Percentiles rank a stretch among this genome's conserved stretches.
These are phyloP conservation scores for Pilasporangium apinafurcum DNA, from an alignment of 352 stramenopile genomes.

Conservation along the genomic window DNA sequence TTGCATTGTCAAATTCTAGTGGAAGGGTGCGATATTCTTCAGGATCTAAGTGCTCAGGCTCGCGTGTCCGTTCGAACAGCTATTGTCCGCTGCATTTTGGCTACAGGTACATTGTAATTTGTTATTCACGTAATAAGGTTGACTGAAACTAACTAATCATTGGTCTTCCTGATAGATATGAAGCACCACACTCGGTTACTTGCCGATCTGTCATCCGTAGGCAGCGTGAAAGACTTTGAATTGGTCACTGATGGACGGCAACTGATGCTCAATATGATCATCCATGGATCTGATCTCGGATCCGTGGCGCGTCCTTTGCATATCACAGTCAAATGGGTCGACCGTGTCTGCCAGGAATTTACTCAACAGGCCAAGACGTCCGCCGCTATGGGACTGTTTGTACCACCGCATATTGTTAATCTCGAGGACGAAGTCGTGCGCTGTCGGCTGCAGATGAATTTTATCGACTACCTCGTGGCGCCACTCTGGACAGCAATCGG, in stretches of 20 bases:
- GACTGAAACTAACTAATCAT: background rate
- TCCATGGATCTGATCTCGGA: conserved; percentile 70
- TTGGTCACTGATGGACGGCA: conserved; percentile 56
- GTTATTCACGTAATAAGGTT: background rate
- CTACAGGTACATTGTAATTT: conserved; percentile 16
- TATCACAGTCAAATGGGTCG: conserved; percentile 60
- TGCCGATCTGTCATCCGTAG: conserved; percentile 35
- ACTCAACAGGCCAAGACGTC: conserved; percentile 58
- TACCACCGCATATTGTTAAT: conserved; percentile 71
- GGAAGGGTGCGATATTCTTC: conserved; percentile 50
- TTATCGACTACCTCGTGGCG: conserved; percentile 80
- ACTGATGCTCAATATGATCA: conserved; percentile 78
- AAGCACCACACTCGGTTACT: conserved; percentile 76
- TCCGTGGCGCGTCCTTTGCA: conserved; percentile 43
- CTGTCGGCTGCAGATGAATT: conserved; percentile 73
- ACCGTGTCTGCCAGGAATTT: conserved; percentile 77
- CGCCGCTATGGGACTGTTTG: conserved; percentile 42
- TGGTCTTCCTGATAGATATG: conserved; percentile 32
- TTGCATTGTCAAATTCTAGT: conserved; percentile 11
- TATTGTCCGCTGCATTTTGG: conserved; percentile 75
- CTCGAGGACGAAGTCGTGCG: conserved; percentile 60
- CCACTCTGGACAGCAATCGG: conserved; percentile 64
- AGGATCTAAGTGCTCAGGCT: conserved; percentile 39
- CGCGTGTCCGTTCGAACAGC: conserved; percentile 34
- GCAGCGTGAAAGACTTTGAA: conserved; percentile 41